Base-by-base conservation (phyloP, 179 eudicot genomes). In the Beta macrorhiza region DNA sequence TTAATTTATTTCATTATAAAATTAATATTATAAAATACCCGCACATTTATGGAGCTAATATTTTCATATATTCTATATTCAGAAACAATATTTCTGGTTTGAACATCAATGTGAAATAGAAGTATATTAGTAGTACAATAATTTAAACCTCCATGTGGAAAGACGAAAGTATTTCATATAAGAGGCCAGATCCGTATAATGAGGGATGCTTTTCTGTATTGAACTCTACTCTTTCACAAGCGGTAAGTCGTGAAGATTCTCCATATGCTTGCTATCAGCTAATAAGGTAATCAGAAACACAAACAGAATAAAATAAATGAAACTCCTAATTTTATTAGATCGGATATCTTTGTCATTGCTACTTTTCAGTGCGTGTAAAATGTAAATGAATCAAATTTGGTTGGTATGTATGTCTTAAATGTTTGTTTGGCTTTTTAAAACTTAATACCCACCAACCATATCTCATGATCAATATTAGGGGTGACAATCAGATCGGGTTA, bases 241-340 rank as follows among this genome's bases (percentile, higher is more conserved):
- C 32, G 14, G 67, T 62, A 62, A 62, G 16, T 68, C 11, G 22
- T 15, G 10, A 42, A 68, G 52, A 68, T 68, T 42, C 52, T 37
- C 49, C 19, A 68, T 42, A 42, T 68, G 72, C 11, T 37, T 44
- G 72, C 15, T 68, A 42, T 15, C 51, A 49, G 11, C 53, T 9
- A 49, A 17, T 9, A 49, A 17, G 17, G 42, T 32, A 76, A 17
- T 13, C 64, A 59, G 61, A 32, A 59, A 59, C 42, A 62, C 57
- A 62, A 63, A 76, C 79, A 45, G 22, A n/a, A 20, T 44, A 76
- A 76, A 57, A 63, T 42, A 59, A 42, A 14, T 74, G 65, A 29
- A 3, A 20, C 14, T 69, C n/a, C 19, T 76, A n/a, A 44, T 10
- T 49, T 61, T 44, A 15, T 1, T 58, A 17, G 55, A 75, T 57